These are phyloP conservation scores for Aspergillus bombycis DNA, from an alignment of 2,329 filamentous ascomycete species.

Conservation along the genomic window DNA sequence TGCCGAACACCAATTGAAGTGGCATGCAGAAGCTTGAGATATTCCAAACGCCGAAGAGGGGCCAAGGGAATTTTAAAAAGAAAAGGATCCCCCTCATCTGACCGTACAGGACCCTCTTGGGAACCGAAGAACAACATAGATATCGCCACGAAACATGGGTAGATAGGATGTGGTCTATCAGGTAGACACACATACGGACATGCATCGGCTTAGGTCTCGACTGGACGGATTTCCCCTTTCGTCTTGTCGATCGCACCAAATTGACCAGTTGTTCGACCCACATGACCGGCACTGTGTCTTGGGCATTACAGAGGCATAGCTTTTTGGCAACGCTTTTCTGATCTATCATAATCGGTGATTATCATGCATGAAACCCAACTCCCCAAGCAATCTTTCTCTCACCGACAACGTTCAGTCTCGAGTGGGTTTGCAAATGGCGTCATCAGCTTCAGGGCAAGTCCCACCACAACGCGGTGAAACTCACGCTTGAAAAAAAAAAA, in stretches of 20 bases:
- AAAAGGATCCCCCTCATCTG: neutral
- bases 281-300: neutral
- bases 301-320: neutral
- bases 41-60: neutral
- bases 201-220: neutral
- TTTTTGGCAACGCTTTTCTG: neutral
- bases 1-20: neutral
- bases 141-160: neutral
- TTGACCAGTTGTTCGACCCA: neutral
- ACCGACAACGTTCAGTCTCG: neutral
- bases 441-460: neutral
- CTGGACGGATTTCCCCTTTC: neutral
- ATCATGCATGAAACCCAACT: neutral
- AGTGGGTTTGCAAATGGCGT: neutral
- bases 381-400: neutral
- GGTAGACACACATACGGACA: neutral
- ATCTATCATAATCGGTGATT: neutral
- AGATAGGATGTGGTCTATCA: neutral
- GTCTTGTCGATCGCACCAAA: neutral
- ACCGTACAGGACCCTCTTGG: neutral
- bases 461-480: neutral
- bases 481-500: neutral
- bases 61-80: neutral
- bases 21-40: neutral
- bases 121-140: neutral